Conservation (phyloP, 441 rosid species). For the Cnidoscolus chayamansa region DNA sequence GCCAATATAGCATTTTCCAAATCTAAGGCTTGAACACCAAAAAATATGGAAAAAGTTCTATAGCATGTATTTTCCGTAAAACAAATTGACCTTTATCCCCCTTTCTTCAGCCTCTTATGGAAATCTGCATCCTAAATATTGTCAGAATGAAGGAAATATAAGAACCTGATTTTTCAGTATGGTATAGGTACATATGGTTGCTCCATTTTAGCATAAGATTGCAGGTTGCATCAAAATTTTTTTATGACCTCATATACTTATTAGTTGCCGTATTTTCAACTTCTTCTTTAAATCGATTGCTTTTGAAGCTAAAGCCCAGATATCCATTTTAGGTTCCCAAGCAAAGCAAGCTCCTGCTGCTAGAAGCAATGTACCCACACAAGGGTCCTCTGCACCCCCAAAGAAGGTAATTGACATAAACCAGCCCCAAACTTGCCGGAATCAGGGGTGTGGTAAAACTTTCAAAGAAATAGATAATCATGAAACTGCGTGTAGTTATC, state of each 20-base stretch:
- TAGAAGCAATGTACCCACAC: slow-evolving; percentile 30
- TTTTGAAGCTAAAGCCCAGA: slow-evolving; percentile 16
- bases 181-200: neutral
- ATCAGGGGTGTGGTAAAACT: slow-evolving; percentile 71
- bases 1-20: too few relatives aligned
- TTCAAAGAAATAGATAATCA: slow-evolving; percentile 90
- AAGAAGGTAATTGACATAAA: slow-evolving; percentile 63
- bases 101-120: neutral
- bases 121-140: slow-evolving; percentile 5
- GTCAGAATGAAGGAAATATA: neutral
- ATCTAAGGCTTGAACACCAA: too few relatives aligned
- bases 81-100: neutral
- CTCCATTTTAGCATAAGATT: neutral
- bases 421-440: slow-evolving; percentile 73
- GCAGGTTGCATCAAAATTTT: neutral
- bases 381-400: slow-evolving; percentile 30
- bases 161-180: neutral
- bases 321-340: slow-evolving; percentile 54
- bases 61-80: too few relatives aligned
- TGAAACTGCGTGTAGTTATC: slow-evolving; percentile 72
- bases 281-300: neutral
- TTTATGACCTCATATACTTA: neutral
- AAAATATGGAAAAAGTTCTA: too few relatives aligned
- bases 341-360: slow-evolving; percentile 38
- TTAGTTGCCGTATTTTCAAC: neutral